Evolutionary conservation across 2,329 filamentous ascomycete genomes (phyloP), one percentile per base, ranked within the genome.

Genomic region (Byssothecium circinans): DNA sequence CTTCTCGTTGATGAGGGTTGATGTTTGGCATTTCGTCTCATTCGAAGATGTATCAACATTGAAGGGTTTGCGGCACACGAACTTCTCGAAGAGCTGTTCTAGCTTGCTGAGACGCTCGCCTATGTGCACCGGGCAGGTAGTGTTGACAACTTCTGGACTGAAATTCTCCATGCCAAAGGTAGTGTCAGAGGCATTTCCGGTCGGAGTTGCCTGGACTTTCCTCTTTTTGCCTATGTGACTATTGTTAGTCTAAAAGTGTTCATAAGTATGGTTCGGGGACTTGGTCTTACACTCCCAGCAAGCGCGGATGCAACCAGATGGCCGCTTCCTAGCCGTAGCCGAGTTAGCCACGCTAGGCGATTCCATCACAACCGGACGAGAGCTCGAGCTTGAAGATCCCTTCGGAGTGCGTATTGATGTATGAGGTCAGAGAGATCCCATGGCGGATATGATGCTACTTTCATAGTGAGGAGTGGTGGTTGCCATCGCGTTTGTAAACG

Each of bases 271-370:
- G 17, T 15, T 12, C 27, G 38, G 22, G 25, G 20, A 41, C 10
- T 25, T 14, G 23, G 14, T 54, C 65, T 67, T 53, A 70, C 67
- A 70, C 58, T 69, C 64, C 64, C 66, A 67, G 45, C 64, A 69
- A 32, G 61, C 56, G 41, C 65, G 63, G 27, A 66, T 45, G 30
- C 60, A 54, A 49, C 58, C 65, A n/a, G 50, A 52, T 15, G 58
- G 50, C 25, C 67, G 50, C 50, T 69, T 69, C 50, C 51, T 61
- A 30, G 15, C 53, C 8, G 34, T 44, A 25, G 36, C 20, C 36
- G 22, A 23, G 12, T 15, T 39, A 8, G 17, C 52, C 52, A 40
- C 56, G 45, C 38, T 49, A 60, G 8, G 55, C 29, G 50, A 50
- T 29, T 62, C 63, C 61, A 64, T 63, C 2, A 42, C 50, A 36